Evolutionary conservation across 805 yeast genomes (phyloP).

Genomic region (Yamadazyma akitaensis): DNA sequence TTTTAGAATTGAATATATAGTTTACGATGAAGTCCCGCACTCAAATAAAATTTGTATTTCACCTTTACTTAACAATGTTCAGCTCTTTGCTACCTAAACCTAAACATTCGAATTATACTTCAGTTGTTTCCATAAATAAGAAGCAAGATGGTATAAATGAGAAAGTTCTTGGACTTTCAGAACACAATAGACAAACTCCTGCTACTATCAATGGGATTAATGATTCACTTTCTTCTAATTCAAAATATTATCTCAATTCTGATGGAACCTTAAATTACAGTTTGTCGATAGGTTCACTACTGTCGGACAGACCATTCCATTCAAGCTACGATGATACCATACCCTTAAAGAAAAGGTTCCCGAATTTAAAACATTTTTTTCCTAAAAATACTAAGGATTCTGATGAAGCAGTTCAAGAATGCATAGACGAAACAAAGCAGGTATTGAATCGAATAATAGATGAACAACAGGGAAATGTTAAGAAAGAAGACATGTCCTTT

Average conservation of each 20-base stretch:
- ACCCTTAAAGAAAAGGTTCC: constrained; percentile 48
- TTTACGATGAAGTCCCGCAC: background rate
- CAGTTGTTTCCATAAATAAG: background rate
- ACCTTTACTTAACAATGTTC: constrained; percentile 21
- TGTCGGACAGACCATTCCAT: constrained; percentile 30
- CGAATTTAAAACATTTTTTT: constrained; percentile 37
- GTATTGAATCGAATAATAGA: constrained; percentile 52
- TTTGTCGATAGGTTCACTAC: constrained; percentile 20
- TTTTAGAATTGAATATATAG: too few relatives aligned
- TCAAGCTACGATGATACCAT: constrained; percentile 54
- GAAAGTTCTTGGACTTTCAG: constrained; percentile 2
- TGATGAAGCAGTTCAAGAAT: constrained; percentile 42
- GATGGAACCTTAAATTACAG: constrained; percentile 29
- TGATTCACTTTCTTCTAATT: constrained; percentile 5
- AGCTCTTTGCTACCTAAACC: constrained; percentile 36
- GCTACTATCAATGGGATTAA: constrained; percentile 1
- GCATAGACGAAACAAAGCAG: constrained; percentile 53
- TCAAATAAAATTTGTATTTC: too few relatives aligned
- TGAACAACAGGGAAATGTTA: constrained; percentile 30
- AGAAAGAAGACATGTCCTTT: constrained; percentile 39
- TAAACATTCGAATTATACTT: constrained; percentile 19
- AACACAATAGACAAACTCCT: background rate
- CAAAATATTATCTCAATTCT: constrained; percentile 22
- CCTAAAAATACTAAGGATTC: constrained; percentile 38
- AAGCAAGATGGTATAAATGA: background rate